Evolutionary conservation across 179 eudicot species (phyloP).

Genomic region (Vitellaria paradoxa): DNA sequence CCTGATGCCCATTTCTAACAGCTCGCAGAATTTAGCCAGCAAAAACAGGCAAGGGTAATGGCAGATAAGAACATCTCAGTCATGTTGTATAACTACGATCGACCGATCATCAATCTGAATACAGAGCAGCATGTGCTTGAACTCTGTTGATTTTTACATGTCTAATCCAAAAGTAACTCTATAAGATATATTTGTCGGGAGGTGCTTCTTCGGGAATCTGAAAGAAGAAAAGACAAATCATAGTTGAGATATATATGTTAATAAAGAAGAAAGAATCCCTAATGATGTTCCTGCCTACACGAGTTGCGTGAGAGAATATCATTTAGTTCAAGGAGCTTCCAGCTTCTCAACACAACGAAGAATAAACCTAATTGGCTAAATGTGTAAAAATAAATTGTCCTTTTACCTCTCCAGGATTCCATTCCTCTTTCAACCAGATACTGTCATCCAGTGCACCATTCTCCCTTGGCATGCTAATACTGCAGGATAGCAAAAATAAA

Average conservation of each 20-base stretch:
- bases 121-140: background rate
- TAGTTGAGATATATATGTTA: background rate
- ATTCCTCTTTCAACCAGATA: conserved; percentile 71
- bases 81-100: too few relatives aligned
- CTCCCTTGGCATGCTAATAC: conserved; percentile 32
- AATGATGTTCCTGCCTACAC: background rate
- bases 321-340: background rate
- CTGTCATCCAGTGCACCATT: conserved; percentile 37
- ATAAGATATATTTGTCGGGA: conserved; percentile 44
- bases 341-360: background rate
- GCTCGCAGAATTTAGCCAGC: too few relatives aligned
- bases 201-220: conserved; percentile 89
- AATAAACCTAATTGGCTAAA: background rate
- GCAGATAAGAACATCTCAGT: too few relatives aligned
- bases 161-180: conserved; percentile 3
- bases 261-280: background rate
- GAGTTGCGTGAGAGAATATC: background rate
- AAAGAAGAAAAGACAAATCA: background rate
- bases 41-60: too few relatives aligned
- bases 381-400: background rate
- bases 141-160: background rate
- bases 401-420: conserved; percentile 79
- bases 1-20: too few relatives aligned
- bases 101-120: background rate
- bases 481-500: conserved; percentile 27